phyloP scores from a whole-genome alignment of 2,329 filamentous ascomycete genomes.

The Aspergillus terreus region DNA sequence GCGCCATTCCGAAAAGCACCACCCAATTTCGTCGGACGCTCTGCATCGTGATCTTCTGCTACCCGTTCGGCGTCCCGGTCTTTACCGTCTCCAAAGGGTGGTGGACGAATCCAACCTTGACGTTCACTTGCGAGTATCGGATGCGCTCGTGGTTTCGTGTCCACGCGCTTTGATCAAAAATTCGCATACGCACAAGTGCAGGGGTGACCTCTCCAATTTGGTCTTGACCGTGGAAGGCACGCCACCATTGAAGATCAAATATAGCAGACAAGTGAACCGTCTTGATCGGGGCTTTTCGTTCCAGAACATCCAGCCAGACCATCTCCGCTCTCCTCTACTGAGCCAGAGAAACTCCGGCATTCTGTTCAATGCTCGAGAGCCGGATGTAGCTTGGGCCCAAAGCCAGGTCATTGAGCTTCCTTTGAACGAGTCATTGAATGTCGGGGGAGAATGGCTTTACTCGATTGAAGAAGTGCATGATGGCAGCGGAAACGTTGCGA shows the following conservation, averaged over 20 bases:
- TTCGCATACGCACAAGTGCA: constrained; percentile 66
- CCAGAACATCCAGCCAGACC: constrained; percentile 89
- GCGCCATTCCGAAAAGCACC: constrained; percentile 62
- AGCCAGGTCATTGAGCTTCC: constrained; percentile 72
- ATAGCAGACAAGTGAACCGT: constrained; percentile 81
- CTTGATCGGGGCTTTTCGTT: constrained; percentile 82
- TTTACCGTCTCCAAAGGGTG: constrained; percentile 81
- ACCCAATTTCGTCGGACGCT: constrained; percentile 46
- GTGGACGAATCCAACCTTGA: constrained; percentile 92
- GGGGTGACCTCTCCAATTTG: constrained; percentile 82
- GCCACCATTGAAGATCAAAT: constrained; percentile 86
- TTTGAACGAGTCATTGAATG: constrained; percentile 82
- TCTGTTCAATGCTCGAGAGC: constrained; percentile 51
- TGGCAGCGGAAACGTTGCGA: constrained; percentile 79
- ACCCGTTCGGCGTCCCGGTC: constrained; percentile 76
- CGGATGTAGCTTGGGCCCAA: constrained; percentile 71
- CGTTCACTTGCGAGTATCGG: constrained; percentile 70
- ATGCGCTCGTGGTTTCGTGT: constrained; percentile 81
- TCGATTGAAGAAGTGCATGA: constrained; percentile 89
- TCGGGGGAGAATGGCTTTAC: constrained; percentile 80
- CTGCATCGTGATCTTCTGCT: constrained; percentile 67
- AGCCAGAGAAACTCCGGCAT: constrained; percentile 56
- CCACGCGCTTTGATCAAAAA: constrained; percentile 72
- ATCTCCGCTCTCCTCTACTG: constrained; percentile 73
- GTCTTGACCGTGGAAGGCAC: constrained; percentile 81